Evolutionary conservation across 306 rosid genomes (phyloP), one percentile per base, ranked within the genome.

Genomic region (Rosa multiflora): DNA sequence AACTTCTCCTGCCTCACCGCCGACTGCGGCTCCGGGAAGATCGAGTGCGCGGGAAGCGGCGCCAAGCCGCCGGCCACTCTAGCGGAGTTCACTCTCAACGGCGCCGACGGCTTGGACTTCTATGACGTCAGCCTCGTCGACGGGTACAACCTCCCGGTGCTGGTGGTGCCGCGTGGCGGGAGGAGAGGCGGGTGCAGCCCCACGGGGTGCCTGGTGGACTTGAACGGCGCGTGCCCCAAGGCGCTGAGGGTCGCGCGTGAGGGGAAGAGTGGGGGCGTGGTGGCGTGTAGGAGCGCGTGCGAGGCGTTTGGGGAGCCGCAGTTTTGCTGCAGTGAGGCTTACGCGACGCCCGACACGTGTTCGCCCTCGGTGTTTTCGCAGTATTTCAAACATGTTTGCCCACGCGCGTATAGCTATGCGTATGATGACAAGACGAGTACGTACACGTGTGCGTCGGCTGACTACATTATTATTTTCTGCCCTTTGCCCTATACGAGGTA

Each of bases 321-420:
- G 77, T 92, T 81, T 74, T 94, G 98, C 47, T 94, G 98, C 21
- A 94, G 96, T 8, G 97, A 80, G 76, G 94, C 87, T 73, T 92
- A 86, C 80, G 53, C 89, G 0, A 94, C 98, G 72, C 98, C 98
- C 7, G 97, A 94, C 89, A 92, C 92, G 88, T 94, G 98, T 74
- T 29, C 76, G 0, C 97, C 97, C 0, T 89, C 97, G 0, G 78
- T 46, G 14, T 94, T 81, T 67, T 92, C 98, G 13, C 44, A 40
- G 62, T 89, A 72, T 72, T 94, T 94, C 64, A 94, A 92, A 76
- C 85, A 89, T 14, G 93, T 90, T 35, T 94, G 98, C 90, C 98
- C 98, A 56, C 97, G 97, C 90, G 82, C 97, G 49, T 94, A 94
- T 84, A 94, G 98, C 90, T 94, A 91, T 86, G 98, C 98, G 81